Base-by-base conservation (phyloP, 106 monocot species). In the Dendrobium catenatum region DNA sequence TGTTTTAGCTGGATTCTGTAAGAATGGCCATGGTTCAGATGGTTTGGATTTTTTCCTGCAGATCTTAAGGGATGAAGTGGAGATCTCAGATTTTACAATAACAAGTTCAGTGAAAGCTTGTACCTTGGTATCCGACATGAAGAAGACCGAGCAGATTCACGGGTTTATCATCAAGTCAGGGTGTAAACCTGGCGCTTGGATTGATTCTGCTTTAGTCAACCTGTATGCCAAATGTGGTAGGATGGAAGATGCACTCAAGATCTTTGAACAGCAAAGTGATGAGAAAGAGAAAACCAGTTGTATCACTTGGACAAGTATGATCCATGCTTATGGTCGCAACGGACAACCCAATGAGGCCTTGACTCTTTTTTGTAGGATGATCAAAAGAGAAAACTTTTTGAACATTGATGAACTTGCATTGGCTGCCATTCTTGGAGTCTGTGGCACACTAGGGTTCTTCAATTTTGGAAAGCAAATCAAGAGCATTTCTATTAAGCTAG, bases 381-480 rank as follows among this genome's bases (percentile, higher is more conserved):
- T 81, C 22, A 83, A 70, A 73, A 67, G 73, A 42, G 80, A 83
- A 55, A 83, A 76, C 68, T 4, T 80, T 7, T 46, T 58, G 47
- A 37, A 54, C 31, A 83, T 95, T 77, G 94, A 95, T 68, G 91
- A 89, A 82, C 75, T 94, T 56, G 66, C 81, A 31, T 20, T 95
- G 41, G 84, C 98, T 4, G 81, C 89, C 2, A 44, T 88, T 1
- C 83, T 99, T 78, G 92, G 93, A 22, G 80, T 88, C 6, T 93
- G 89, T 72, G 93, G 91, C 9, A 61, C 82, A 41, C 86, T 99
- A 55, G 93, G 95, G 4, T 91, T 89, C 70, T 29, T 3, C 37
- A 84, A 78, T 42, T 48, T 95, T 80, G 98, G 95, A 74, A 82
- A 84, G 80, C 98, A 99, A 82, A 83, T 99, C 19, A 93, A 95